A percentile compares a stretch with the other conserved stretches of the same genome.
phyloP scores from a whole-genome alignment of 2,329 filamentous ascomycete genomes.

The Camillea tinctor region DNA sequence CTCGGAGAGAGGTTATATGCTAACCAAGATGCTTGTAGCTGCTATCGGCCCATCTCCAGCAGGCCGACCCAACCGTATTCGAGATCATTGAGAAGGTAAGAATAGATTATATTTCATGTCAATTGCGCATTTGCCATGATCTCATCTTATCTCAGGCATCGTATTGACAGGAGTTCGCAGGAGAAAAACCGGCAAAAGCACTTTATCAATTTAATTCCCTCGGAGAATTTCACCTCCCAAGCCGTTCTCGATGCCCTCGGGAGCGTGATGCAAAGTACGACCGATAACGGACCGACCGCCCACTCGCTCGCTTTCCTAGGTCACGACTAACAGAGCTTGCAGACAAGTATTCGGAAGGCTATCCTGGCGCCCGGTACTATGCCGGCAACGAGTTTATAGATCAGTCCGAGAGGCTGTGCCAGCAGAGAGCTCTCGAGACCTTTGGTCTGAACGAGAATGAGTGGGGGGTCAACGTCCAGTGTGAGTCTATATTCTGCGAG shows the following conservation, averaged over 20 bases:
- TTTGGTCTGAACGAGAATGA: slow-evolving; percentile 80
- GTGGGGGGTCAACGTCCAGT: slow-evolving; percentile 97
- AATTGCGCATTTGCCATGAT: not conserved
- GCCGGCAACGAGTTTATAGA: slow-evolving; percentile 97
- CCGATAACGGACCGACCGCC: slow-evolving; percentile 9
- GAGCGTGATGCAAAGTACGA: slow-evolving; percentile 89
- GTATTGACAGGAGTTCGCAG: slow-evolving; percentile 44
- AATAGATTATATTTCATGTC: not conserved
- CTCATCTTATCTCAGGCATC: slow-evolving; percentile 2
- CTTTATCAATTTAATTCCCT: slow-evolving; percentile 96
- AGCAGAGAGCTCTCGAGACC: slow-evolving; percentile 82
- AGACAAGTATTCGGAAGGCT: slow-evolving; percentile 99
- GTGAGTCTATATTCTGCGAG: slow-evolving; percentile 44
- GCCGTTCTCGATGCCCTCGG: slow-evolving; percentile 88
- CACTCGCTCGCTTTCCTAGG: not conserved
- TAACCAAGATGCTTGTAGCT: slow-evolving; percentile 53
- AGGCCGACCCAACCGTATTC: slow-evolving; percentile 84
- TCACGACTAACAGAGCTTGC: slow-evolving; percentile 5
- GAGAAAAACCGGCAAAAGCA: slow-evolving; percentile 96
- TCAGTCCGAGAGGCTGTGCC: slow-evolving; percentile 82
- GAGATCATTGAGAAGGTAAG: slow-evolving; percentile 88
- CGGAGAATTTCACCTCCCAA: slow-evolving; percentile 93
- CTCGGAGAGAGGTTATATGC: not conserved
- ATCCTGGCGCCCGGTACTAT: slow-evolving; percentile 94
- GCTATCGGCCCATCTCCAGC: slow-evolving; percentile 73